Percentiles rank a stretch among this genome's conserved stretches.
Conservation (phyloP, 805 yeast genomes). For the Wickerhamiella shivajii region DNA sequence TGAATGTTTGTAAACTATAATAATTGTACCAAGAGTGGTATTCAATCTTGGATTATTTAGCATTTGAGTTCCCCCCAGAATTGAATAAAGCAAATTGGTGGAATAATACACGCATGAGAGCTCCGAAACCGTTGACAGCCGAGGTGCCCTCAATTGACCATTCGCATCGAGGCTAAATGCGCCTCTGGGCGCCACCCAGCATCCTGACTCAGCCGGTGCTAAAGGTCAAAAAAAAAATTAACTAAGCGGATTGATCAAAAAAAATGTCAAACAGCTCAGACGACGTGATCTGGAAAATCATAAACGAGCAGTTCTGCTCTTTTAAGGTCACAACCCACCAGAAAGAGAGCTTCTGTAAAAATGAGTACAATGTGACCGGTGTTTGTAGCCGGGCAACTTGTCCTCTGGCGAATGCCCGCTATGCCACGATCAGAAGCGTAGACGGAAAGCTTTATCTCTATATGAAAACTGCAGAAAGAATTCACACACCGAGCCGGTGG, state of each 20-base stretch:
- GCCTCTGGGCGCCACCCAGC: too few relatives aligned
- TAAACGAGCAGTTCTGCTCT: slow-evolving; percentile 90
- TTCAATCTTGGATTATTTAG: too few relatives aligned
- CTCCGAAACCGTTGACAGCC: too few relatives aligned
- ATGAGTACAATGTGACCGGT: slow-evolving; percentile 92
- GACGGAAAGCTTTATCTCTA: slow-evolving; percentile 33
- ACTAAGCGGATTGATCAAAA: background rate
- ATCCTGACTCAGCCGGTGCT: too few relatives aligned
- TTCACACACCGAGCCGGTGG: slow-evolving; percentile 81
- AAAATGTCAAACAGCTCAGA: slow-evolving; percentile 31
- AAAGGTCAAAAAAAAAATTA: background rate
- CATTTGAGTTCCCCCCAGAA: too few relatives aligned
- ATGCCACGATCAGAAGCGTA: slow-evolving; percentile 26
- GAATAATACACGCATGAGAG: too few relatives aligned
- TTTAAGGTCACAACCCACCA: slow-evolving; percentile 81
- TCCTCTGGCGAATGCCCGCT: slow-evolving; percentile 65
- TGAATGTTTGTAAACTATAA: too few relatives aligned
- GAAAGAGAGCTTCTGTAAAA: slow-evolving; percentile 85
- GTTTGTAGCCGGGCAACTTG: slow-evolving; percentile 87
- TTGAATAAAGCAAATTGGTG: too few relatives aligned
- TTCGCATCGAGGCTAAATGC: too few relatives aligned
- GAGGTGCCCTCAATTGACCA: too few relatives aligned
- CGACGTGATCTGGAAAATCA: slow-evolving; percentile 94
- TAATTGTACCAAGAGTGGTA: too few relatives aligned
- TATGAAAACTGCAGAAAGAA: slow-evolving; percentile 96